phyloP scores from a whole-genome alignment of 345 rosid species.

The Geranium rotundifolium region DNA sequence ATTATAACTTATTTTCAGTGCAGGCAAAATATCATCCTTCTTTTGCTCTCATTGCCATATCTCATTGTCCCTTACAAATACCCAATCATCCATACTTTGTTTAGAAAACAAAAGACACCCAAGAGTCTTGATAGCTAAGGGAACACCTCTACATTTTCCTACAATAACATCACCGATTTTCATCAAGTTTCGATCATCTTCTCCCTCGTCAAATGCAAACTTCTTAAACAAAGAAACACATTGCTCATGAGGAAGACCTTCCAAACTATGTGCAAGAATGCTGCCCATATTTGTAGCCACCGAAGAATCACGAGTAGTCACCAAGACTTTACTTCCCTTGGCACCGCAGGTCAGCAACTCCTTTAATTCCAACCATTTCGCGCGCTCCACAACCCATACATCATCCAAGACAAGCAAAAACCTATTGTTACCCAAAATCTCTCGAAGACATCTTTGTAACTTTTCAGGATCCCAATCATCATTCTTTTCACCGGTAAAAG shows the following conservation, averaged over 20 bases:
- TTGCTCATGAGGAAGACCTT: background rate
- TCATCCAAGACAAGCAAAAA: slow-evolving; percentile 7
- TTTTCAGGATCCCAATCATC: background rate
- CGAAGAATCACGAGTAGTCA: background rate
- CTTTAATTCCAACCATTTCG: background rate
- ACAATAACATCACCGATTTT: background rate
- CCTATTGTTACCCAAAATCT: background rate
- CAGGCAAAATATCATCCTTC: background rate
- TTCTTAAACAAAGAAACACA: background rate
- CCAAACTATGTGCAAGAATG: background rate
- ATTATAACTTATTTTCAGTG: background rate
- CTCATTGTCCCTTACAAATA: slow-evolving; percentile 1
- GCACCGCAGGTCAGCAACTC: background rate
- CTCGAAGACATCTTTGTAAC: background rate
- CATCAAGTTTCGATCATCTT: background rate
- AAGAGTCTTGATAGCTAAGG: background rate
- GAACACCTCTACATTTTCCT: background rate
- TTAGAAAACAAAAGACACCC: background rate
- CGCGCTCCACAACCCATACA: background rate
- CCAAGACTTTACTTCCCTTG: background rate
- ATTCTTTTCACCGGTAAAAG: background rate
- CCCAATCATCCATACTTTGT: background rate
- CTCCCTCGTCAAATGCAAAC: background rate
- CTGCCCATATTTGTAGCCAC: background rate
- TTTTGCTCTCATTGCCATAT: slow-evolving; percentile 4